A percentile compares a stretch with the other conserved stretches of the same genome.
These are phyloP conservation scores for Brassica incana DNA, from an alignment of 345 rosid species.

Conservation along the genomic window DNA sequence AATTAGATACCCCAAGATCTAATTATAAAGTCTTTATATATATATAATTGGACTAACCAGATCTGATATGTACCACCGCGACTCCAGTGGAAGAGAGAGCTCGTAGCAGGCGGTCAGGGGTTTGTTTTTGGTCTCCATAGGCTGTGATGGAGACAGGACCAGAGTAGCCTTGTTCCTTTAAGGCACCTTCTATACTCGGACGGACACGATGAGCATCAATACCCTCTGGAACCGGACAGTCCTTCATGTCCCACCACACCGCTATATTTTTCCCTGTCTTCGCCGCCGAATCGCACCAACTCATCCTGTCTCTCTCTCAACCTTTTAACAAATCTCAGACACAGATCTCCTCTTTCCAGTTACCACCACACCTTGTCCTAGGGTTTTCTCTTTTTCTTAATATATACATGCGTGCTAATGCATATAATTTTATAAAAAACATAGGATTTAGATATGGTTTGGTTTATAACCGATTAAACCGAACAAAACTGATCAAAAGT, in stretches of 20 bases:
- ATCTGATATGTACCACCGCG: background rate
- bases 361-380: too few relatives aligned
- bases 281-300: background rate
- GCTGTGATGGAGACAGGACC: conserved; percentile 26
- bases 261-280: background rate
- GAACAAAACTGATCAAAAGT: too few relatives aligned
- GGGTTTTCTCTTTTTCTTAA: too few relatives aligned
- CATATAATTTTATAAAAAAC: too few relatives aligned
- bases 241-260: background rate
- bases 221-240: background rate
- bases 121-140: background rate
- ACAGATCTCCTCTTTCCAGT: background rate
- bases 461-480: too few relatives aligned
- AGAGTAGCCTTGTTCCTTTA: background rate
- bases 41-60: background rate
- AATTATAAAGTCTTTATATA: background rate
- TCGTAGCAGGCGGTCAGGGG: too few relatives aligned
- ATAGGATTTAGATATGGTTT: too few relatives aligned
- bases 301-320: background rate
- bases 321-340: background rate
- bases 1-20: background rate
- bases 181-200: background rate
- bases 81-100: conserved; percentile 15
- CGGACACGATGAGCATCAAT: conserved; percentile 7
- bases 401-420: too few relatives aligned